phyloP scores from a whole-genome alignment of 306 rosid species.

The Vigna trinervia region DNA sequence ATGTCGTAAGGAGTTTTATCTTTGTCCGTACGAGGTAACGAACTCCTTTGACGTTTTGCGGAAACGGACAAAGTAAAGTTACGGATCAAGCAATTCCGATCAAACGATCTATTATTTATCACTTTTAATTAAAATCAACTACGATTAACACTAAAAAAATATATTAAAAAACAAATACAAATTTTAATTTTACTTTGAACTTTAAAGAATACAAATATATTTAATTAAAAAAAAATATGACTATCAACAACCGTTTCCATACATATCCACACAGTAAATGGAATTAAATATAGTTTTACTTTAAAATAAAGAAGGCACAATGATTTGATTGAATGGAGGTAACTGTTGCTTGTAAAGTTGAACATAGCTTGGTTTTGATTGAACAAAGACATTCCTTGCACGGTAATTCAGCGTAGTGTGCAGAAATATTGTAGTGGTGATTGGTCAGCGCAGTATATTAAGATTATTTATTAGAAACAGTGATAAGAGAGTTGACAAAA shows the following conservation, averaged over 20 bases:
- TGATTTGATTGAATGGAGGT: background rate
- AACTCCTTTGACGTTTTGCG: background rate
- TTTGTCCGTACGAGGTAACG: background rate
- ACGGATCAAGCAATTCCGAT: too few relatives aligned
- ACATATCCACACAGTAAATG: background rate
- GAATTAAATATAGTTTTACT: background rate
- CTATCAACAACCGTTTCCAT: too few relatives aligned
- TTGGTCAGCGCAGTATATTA: conserved; percentile 16
- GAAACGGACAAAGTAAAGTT: too few relatives aligned
- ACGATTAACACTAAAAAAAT: too few relatives aligned
- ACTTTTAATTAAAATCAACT: too few relatives aligned
- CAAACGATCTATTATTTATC: too few relatives aligned
- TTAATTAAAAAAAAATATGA: too few relatives aligned
- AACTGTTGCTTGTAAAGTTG: background rate
- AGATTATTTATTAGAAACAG: background rate
- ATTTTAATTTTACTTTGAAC: too few relatives aligned
- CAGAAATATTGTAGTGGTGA: background rate
- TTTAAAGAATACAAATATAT: too few relatives aligned
- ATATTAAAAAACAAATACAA: too few relatives aligned
- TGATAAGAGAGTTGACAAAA: conserved; percentile 20
- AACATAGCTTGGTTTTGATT: background rate
- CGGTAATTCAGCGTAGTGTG: background rate
- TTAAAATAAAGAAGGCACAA: background rate
- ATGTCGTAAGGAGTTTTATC: background rate
- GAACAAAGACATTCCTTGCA: conserved; percentile 2